Evolutionary conservation across 225 moss, liverwort and hornwort species (phyloP).

Genomic region (Physcomitrium patens): DNA sequence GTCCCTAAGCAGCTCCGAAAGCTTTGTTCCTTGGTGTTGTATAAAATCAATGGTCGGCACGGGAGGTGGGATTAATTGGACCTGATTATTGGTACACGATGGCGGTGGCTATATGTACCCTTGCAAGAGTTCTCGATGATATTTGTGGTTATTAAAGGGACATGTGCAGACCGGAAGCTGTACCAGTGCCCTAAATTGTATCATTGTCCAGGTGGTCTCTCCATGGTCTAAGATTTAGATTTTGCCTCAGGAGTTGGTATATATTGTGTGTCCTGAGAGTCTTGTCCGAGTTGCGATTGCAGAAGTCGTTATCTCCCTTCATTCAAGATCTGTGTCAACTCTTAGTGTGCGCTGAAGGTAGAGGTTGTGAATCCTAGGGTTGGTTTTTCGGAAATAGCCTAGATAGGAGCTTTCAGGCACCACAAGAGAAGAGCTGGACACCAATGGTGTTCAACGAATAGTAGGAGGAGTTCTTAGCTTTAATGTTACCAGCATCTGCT

Average conservation of each 20-base stretch:
- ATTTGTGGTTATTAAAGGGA: not conserved
- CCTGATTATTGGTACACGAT: not conserved
- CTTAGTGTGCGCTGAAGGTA: not conserved
- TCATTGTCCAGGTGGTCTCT: not conserved
- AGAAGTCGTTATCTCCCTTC: not conserved
- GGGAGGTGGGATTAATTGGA: not conserved
- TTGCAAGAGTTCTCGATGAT: no score
- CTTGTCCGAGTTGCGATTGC: conserved; percentile 12
- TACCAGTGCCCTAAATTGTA: not conserved
- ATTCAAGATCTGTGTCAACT: not conserved
- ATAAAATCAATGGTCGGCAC: not conserved
- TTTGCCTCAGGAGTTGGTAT: conserved; percentile 5
- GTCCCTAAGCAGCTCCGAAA: no score
- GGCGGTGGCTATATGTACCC: no score
- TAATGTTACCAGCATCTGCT: conserved; percentile 7
- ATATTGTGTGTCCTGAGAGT: conserved; percentile 13
- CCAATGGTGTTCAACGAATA: not conserved
- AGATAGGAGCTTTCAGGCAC: not conserved
- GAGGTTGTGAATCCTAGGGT: not conserved
- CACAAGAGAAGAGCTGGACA: conserved; percentile 6
- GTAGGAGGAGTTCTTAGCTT: conserved; percentile 6
- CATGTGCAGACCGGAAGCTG: conserved; percentile 12
- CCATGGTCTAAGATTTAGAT: not conserved
- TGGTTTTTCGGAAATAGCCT: conserved; percentile 15
- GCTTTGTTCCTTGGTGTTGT: not conserved